Base-by-base conservation (phyloP, 1,139 yeast species). In the Magnusiomyces tetraspermus region DNA sequence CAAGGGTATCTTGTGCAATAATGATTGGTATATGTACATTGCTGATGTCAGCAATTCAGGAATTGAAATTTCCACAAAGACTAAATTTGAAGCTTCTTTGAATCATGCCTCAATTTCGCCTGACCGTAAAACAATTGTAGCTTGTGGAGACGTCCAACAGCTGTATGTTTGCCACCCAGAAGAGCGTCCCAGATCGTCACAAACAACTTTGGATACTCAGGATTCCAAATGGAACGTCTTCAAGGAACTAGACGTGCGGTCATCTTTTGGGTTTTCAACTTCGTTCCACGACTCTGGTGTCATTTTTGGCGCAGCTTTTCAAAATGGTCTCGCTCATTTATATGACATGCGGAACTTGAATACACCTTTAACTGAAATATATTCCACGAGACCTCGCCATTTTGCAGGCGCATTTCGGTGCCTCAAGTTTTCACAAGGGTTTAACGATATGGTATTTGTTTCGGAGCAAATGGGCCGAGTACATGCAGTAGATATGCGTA, bases 401-500 rank as follows among this genome's bases (percentile, higher is more conserved):
- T 56, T 61, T 45, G 64, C 72, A 26, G 85, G 85, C 0, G 83
- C 84, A 2, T 80, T 81, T 64, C 67, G 92, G 52, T 78, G 81
- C 55, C 75, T 90, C 64, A 80, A 78, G 63, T 87, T 86, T 62
- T 77, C 90, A 15, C 75, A 79, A 48, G 84, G 85, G 15, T 74
- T 83, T 26, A 89, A 83, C 61, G 96, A 89, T 66, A 68, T 88
- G 56, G 71, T 89, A 59, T 79, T 85, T 52, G 73, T 89, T 1
- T 78, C 86, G 52, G 97, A 89, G 65, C 96, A 89, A 62, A 85
- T 82, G 55, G 95, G 95, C 0, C 72, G 96, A 53, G 86, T 89
- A 2, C 97, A 89, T 68, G 72, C 88, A 51, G 73, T 89, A 26
- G 96, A 89, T 66, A 75, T 88, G 46, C 76, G 96, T 55, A 79